Base-by-base conservation (phyloP, 192 early-diverging fungal species). In the Umbelopsis sp. region DNA sequence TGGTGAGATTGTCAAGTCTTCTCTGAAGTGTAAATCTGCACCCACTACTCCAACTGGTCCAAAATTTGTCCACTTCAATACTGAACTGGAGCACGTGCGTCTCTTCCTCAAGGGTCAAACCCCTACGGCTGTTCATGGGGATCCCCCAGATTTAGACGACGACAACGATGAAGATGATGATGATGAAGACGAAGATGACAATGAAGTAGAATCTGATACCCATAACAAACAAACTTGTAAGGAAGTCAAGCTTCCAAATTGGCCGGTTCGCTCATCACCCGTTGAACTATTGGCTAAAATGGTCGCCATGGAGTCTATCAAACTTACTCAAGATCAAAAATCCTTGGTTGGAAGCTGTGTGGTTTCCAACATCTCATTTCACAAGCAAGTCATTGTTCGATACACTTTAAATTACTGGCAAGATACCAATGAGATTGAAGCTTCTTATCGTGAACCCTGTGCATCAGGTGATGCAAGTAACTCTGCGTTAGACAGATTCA, bases 401-500 rank as follows among this genome's bases (percentile, higher is more conserved):
- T 92, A 92, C 79, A 91, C 96, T 14, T 84, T 86, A 41, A 91
- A 97, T 83, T 85, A 83, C 59, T 98, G 96, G 96, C 82, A 83
- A 52, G 85, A 93, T 0, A 84, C 79, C 24, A 75, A 85, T 31
- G 94, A 98, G 76, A 74, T 84, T 7, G 34, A 29, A 3, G 96
- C 94, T 17, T 68, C 68, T 14, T 98, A 82, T 73, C 74, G 65
- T 32, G 90, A 89, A 75, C 83, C 84, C 2, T 80, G 91, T 56
- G 72, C 83, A 22, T 77, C 71, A 17, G 65, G 69, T n/a, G 75
- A 81, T 72, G 87, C 86, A 34, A 56, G 66, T n/a, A 66, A 54
- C 52, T 65, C 76, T 38, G 67, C 65, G 12, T 77, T 91, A 43
- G 92, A 95, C 80, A 77, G 92, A 26, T 96, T 96, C 73, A 74